phyloP scores from a whole-genome alignment of 228 moss, liverwort and hornwort genomes.

The Sphagnum fallax region DNA sequence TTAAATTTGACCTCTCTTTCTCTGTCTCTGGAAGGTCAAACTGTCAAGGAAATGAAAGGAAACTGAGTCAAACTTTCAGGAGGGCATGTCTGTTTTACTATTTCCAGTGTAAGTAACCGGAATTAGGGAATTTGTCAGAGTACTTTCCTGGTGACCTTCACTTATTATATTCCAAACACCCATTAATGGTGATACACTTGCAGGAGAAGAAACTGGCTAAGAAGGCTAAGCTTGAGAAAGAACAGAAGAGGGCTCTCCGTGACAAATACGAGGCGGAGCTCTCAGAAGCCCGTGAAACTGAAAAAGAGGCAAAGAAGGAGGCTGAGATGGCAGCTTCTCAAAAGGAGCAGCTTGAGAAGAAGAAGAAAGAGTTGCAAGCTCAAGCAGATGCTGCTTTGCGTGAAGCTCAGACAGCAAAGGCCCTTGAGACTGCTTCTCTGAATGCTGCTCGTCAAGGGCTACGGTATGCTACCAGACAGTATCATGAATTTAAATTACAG shows the following conservation, averaged over 20 bases:
- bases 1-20: too few relatives aligned
- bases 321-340: constrained; percentile 48
- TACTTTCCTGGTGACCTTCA: too few relatives aligned
- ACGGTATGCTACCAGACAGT: constrained; percentile 28
- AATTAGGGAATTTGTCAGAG: too few relatives aligned
- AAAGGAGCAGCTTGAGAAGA: constrained; percentile 44
- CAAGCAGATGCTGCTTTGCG: constrained; percentile 57
- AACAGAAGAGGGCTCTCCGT: constrained; percentile 44
- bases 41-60: too few relatives aligned
- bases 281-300: constrained; percentile 39
- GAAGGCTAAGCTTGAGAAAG: constrained; percentile 25
- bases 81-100: too few relatives aligned
- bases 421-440: constrained; percentile 45
- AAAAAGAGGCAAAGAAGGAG: constrained; percentile 40
- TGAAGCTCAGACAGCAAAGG: constrained; percentile 58
- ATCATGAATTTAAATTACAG: background rate
- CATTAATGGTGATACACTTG: constrained; percentile 4
- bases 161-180: background rate
- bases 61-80: too few relatives aligned
- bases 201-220: constrained; percentile 34
- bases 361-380: constrained; percentile 47
- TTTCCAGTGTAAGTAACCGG: too few relatives aligned
- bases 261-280: constrained; percentile 48
- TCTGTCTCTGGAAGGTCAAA: too few relatives aligned
- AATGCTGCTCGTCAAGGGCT: constrained; percentile 57